phyloP scores from a whole-genome alignment of 441 rosid genomes.

The Pelargonium fulgidum region DNA sequence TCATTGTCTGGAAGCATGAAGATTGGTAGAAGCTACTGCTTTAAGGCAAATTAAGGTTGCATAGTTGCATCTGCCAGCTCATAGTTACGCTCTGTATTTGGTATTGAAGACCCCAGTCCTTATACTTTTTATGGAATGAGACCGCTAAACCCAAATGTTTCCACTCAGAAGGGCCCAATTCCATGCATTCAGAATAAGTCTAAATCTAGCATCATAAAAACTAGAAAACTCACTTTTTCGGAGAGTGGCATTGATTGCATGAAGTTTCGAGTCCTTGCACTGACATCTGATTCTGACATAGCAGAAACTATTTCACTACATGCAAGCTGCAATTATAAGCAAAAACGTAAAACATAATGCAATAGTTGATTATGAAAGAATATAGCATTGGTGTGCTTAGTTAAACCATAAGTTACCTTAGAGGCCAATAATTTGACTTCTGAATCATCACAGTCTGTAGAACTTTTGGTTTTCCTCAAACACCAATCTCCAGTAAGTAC shows the following conservation, averaged over 20 bases:
- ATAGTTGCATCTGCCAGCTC: not conserved
- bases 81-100: not conserved
- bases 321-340: constrained; percentile 39
- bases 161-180: too few relatives aligned
- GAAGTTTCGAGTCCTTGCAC: constrained; percentile 29
- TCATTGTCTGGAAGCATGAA: not conserved
- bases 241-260: constrained; percentile 22
- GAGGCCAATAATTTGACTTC: constrained; percentile 45
- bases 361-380: not conserved
- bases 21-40: not conserved
- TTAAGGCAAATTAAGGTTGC: not conserved
- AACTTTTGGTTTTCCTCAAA: constrained; percentile 44
- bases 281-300: constrained; percentile 88
- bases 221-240: constrained; percentile 28
- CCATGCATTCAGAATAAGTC: too few relatives aligned
- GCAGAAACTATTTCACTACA: constrained; percentile 96
- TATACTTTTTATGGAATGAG: too few relatives aligned
- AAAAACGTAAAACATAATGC: constrained; percentile 8
- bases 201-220: too few relatives aligned
- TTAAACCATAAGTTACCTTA: constrained; percentile 38
- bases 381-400: not conserved
- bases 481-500: constrained; percentile 54
- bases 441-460: constrained; percentile 44
- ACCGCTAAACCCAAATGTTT: too few relatives aligned
- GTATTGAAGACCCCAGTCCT: not conserved